Conservation (phyloP, 441 rosid genomes). For the Iberis amara region DNA sequence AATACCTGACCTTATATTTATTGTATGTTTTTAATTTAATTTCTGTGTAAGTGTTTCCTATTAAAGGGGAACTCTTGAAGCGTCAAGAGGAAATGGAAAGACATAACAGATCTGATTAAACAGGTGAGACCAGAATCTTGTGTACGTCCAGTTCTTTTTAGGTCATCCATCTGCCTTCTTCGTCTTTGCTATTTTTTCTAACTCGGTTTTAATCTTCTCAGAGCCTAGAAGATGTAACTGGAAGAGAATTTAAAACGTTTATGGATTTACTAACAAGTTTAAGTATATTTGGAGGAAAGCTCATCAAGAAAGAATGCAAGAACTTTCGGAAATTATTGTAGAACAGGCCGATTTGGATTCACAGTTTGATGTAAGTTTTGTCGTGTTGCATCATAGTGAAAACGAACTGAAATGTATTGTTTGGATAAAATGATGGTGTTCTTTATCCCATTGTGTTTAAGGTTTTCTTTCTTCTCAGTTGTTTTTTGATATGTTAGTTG, state of each 20-base stretch:
- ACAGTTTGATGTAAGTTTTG: constrained; percentile 64
- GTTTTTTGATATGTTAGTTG: constrained; percentile 4
- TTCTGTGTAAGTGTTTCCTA: constrained; percentile 63
- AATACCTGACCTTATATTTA: constrained; percentile 2
- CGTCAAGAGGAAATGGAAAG: constrained; percentile 96
- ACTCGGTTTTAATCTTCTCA: constrained; percentile 34
- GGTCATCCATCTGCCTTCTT: constrained; percentile 5
- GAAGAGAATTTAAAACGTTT: constrained; percentile 93
- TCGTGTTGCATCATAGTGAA: too few species aligned
- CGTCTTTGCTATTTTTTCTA: constrained; percentile 2
- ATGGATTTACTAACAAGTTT: constrained; percentile 89
- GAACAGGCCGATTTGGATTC: constrained; percentile 95
- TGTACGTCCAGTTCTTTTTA: not conserved
- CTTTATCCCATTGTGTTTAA: too few species aligned
- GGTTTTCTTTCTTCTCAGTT: not conserved
- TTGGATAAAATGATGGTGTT: too few species aligned
- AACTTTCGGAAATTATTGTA: constrained; percentile 78
- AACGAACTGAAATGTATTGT: too few species aligned
- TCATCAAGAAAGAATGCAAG: constrained; percentile 89
- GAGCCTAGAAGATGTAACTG: constrained; percentile 94
- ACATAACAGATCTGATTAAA: constrained; percentile 80
- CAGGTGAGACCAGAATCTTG: constrained; percentile 41
- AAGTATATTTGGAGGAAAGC: constrained; percentile 90
- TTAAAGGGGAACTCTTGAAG: constrained; percentile 77
- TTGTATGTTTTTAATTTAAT: not conserved